Conservation (phyloP, 441 rosid genomes). For the Gossypium trilobum region DNA sequence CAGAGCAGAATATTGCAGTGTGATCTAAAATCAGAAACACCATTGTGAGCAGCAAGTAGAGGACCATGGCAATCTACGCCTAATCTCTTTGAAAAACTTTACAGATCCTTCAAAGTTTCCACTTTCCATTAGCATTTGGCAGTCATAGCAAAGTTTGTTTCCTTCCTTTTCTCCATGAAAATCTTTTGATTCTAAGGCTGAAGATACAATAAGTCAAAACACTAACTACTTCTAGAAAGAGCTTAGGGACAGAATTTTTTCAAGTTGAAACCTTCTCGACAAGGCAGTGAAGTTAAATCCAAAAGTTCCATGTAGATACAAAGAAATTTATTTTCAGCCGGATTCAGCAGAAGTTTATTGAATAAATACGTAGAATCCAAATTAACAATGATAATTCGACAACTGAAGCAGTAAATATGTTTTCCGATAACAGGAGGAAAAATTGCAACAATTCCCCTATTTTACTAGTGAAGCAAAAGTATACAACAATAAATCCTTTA, state of each 20-base stretch:
- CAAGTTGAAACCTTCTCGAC: background rate
- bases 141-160: background rate
- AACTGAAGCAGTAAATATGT: background rate
- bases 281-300: background rate
- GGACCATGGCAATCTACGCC: background rate
- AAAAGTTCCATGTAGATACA: background rate
- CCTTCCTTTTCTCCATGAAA: background rate
- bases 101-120: background rate
- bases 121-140: background rate
- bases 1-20: background rate
- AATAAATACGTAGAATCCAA: background rate
- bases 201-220: background rate
- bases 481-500: background rate
- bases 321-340: background rate
- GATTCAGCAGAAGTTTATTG: background rate
- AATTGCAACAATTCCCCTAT: background rate
- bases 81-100: background rate
- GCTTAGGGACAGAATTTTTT: background rate
- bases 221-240: background rate
- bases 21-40: background rate
- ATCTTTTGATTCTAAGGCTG: background rate
- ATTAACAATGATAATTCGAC: background rate
- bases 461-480: background rate
- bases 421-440: background rate
- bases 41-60: background rate